These are phyloP conservation scores for Delonix regia DNA, from an alignment of 306 rosid genomes.

Conservation along the genomic window DNA sequence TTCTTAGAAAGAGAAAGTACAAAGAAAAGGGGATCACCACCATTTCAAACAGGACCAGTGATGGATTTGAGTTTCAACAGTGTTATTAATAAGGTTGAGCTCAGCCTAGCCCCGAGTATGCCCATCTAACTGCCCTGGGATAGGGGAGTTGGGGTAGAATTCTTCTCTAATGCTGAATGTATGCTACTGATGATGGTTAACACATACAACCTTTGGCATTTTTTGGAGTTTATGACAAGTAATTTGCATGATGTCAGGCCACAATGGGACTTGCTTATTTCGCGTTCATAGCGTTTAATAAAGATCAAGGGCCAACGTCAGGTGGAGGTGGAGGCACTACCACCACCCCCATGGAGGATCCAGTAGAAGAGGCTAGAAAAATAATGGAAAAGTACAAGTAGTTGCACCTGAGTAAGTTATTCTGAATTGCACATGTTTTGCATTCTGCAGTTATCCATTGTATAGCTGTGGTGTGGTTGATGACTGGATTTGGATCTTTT, in stretches of 20 bases:
- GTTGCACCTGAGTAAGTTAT: conserved; percentile 35
- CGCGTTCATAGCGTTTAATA: conserved; percentile 79
- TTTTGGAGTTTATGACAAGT: conserved; percentile 8
- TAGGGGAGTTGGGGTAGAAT: neutral
- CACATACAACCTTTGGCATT: neutral
- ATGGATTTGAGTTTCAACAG: no score
- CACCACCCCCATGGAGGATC: conserved; percentile 58
- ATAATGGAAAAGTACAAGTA: conserved; percentile 98
- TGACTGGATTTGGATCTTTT: neutral
- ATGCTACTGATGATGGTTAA: neutral
- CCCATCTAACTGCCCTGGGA: neutral
- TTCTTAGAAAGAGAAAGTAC: neutral
- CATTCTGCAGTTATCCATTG: conserved; percentile 20
- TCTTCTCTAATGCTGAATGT: conserved; percentile 8
- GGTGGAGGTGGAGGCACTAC: conserved; percentile 45
- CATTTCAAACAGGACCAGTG: no score
- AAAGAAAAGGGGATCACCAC: no score
- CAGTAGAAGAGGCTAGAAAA: conserved; percentile 85
- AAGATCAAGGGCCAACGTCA: conserved; percentile 69
- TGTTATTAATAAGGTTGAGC: no score
- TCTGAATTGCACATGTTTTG: conserved; percentile 33
- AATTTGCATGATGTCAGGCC: conserved; percentile 58
- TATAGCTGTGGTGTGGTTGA: conserved; percentile 34
- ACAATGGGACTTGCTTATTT: conserved; percentile 86
- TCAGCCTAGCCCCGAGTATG: neutral